Evolutionary conservation across 306 rosid genomes (phyloP), one percentile per base, ranked within the genome.

Genomic region (Betula pendula): DNA sequence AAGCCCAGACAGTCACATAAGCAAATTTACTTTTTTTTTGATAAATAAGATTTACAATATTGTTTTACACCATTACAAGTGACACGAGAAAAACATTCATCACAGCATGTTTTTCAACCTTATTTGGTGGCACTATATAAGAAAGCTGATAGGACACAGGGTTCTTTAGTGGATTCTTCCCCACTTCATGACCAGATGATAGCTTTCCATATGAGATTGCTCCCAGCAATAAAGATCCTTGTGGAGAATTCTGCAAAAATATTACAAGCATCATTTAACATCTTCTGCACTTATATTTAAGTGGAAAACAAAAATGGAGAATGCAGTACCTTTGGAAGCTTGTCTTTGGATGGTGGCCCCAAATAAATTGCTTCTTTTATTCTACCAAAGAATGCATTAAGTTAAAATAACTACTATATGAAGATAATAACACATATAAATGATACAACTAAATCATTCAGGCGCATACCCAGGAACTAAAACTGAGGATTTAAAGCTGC

Each of bases 281-380:
- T 74, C 52, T 71, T 35, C 58, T 12, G 72, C 38, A 58, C 68
- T 70, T 49, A 60, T 59, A 72, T 68, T 24, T 29, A 67, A 78
- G 79, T 56, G 58, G 6, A 56, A 55, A 72, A 71, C 14, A 14
- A 17, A 31, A 33, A 67, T 14, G 10, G 81, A 68, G 66, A 79
- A 19, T 15, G 70, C 9, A 20, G 56, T 81, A 95, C 98, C 98
- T 95, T 95, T 53, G 93, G 97, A 70, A 95, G 87, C 84, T 92
- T 95, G 74, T 92, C 97, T 83, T 89, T 90, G 75, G 86, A 78
- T 63, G 98, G 98, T 71, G 97, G 87, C 44, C 97, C 97, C 82
- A 95, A 75, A 78, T 92, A 95, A 56, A 95, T 73, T 80, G 97
- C 96, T 89, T 95, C 98, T 75, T 92, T 92, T 25, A 83, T 79